phyloP scores from a whole-genome alignment of 2,329 filamentous ascomycete species.

The Penicillium sclerotiorum region DNA sequence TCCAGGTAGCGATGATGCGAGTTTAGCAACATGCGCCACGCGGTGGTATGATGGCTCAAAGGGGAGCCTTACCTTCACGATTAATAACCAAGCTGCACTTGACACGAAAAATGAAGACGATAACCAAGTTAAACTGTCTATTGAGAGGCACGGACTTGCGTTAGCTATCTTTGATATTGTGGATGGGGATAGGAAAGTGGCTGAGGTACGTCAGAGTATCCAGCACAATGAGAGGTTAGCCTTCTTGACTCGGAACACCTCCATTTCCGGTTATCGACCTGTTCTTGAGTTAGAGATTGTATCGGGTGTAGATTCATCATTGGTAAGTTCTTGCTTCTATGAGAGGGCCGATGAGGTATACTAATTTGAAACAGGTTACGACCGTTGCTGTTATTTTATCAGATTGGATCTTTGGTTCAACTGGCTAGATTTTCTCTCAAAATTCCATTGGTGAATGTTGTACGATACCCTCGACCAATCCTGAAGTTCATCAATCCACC shows the following conservation, averaged over 20 bases:
- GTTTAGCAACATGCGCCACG: neutral
- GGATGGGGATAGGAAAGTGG: constrained; percentile 24
- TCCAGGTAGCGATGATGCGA: constrained; percentile 13
- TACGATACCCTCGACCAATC: too few relatives aligned
- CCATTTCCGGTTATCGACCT: constrained; percentile 22
- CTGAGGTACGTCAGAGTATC: constrained; percentile 25
- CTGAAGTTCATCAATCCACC: too few relatives aligned
- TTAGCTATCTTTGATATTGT: constrained; percentile 23
- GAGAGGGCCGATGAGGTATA: too few relatives aligned
- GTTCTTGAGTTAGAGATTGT: constrained; percentile 28
- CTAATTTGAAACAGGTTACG: neutral
- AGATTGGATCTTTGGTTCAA: too few relatives aligned
- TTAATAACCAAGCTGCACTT: constrained; percentile 18
- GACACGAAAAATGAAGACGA: constrained; percentile 13
- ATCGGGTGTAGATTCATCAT: constrained; percentile 27
- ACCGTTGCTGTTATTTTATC: neutral
- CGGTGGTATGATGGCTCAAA: constrained; percentile 14
- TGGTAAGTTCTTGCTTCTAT: constrained; percentile 18
- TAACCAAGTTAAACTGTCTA: constrained; percentile 15
- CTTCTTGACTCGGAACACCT: constrained; percentile 9
- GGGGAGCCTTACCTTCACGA: constrained; percentile 14
- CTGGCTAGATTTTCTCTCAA: too few relatives aligned
- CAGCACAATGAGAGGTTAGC: constrained; percentile 25
- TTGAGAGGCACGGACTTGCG: constrained; percentile 17
- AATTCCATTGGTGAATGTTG: too few relatives aligned